phyloP scores from a whole-genome alignment of 164 flowering plant species.

The Vitis amurensis region DNA sequence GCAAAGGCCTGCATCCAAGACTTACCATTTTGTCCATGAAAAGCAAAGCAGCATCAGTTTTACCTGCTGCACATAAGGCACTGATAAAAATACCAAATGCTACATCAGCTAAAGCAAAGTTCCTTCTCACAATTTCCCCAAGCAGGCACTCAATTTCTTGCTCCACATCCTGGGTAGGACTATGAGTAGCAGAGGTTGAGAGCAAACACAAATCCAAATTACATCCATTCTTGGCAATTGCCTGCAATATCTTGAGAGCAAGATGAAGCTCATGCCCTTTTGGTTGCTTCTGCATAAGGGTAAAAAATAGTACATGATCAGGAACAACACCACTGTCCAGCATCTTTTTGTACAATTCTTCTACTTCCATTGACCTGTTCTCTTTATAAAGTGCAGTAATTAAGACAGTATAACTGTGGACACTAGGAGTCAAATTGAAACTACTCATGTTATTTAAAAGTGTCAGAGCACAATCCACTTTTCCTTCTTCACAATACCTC shows the following conservation, averaged over 20 bases:
- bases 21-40: conserved; percentile 42
- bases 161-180: conserved; percentile 13
- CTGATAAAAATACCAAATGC: conserved; percentile 42
- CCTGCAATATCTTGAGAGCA: conserved; percentile 36
- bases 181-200: conserved; percentile 5
- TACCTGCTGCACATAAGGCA: conserved; percentile 50
- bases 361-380: conserved; percentile 34
- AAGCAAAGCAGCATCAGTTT: conserved; percentile 31
- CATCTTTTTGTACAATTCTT: conserved; percentile 40
- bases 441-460: conserved; percentile 33
- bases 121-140: conserved; percentile 29
- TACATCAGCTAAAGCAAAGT: conserved; percentile 26
- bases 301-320: conserved; percentile 46
- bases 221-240: conserved; percentile 36
- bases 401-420: conserved; percentile 53
- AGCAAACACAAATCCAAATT: conserved; percentile 22
- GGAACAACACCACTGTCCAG: conserved; percentile 41
- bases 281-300: conserved; percentile 33
- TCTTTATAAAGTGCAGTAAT: conserved; percentile 44
- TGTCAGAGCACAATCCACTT: conserved; percentile 42
- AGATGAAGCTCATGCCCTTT: conserved; percentile 39
- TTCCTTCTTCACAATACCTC: conserved; percentile 44
- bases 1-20: conserved; percentile 39
- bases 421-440: conserved; percentile 30
- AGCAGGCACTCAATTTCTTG: conserved; percentile 41